These are phyloP conservation scores for Psilocybe cyanescens DNA, from an alignment of 768 basidiomycete species.

Conservation along the genomic window DNA sequence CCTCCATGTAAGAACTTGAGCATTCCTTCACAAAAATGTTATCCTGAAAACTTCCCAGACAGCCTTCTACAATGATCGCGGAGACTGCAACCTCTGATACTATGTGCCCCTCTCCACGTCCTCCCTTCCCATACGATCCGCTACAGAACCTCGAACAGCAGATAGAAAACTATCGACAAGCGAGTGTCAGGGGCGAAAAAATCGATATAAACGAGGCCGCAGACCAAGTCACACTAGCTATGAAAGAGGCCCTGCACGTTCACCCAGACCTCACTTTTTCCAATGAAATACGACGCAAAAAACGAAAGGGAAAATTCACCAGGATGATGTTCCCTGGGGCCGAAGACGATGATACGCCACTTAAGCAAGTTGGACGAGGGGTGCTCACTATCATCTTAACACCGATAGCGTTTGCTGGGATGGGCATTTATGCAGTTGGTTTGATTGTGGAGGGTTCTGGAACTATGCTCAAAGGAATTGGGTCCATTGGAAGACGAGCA, in stretches of 20 bases:
- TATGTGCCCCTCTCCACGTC: background rate
- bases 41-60: background rate
- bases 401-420: slow-evolving; percentile 18
- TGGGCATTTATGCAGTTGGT: slow-evolving; percentile 13
- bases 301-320: slow-evolving; percentile 2
- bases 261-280: background rate
- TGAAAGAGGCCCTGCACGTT: background rate
- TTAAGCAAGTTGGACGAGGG: slow-evolving; percentile 15
- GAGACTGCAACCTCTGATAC: background rate
- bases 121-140: background rate
- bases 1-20: no score
- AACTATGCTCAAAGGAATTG: slow-evolving; percentile 13
- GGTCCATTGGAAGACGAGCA: slow-evolving; percentile 7
- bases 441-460: slow-evolving; percentile 13
- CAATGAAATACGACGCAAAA: background rate
- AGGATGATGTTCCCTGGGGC: background rate
- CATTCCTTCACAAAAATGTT: no score
- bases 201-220: background rate
- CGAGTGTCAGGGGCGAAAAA: background rate
- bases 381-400: slow-evolving; percentile 10
- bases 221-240: background rate
- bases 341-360: slow-evolving; percentile 3
- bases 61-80: background rate
- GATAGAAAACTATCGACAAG: background rate
- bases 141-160: slow-evolving; percentile 1